Base-by-base conservation (phyloP, 495 filamentous ascomycete species). In the Lindgomyces ingoldianus region DNA sequence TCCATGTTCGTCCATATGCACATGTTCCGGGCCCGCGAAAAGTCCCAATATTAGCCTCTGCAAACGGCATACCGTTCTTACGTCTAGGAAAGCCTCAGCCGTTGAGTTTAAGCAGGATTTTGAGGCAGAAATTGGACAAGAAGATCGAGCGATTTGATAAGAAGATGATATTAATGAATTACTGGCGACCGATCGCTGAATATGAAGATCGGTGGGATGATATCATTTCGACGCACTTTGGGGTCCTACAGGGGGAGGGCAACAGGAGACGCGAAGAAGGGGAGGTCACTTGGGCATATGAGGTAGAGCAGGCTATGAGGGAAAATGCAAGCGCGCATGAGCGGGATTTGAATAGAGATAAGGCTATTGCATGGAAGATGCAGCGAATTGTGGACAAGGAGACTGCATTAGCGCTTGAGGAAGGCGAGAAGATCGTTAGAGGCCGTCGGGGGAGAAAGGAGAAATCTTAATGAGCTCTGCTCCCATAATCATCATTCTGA, bases 71-170 rank as follows among this genome's bases (percentile, higher is more conserved):
- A n/a, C 88, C 90, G 0, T 87, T 92, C 60, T 74, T 94, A 45
- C 84, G 89, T 24, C 72, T 89, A 52, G 81, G 79, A 63, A 91
- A 91, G 71, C 88, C 89, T 8, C 87, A 91, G 68, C 80, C 88
- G 4, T 66, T 70, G 29, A 74, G 74, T 36, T 75, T 93, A 3
- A 83, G 80, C 62, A 74, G 81, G 2, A 75, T 88, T 0, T 72
- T 94, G 12, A 73, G 79, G 9, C 74, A 81, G 29, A 87, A 83
- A 54, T 63, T 82, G 18, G 10, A 65, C 18, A 53, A 55, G 47
- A 75, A 76, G 9, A 72, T 79, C 18, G 77, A 68, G 21, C 76
- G 81, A 24, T 77, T 78, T 61, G 70, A 72, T 30, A 25, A 26
- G 42, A 70, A 41, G 41, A 67, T 72, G 6, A 62, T 69, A 36